These are phyloP conservation scores for Fusarium continuum DNA, from an alignment of 2,329 filamentous ascomycete genomes.

Conservation along the genomic window DNA sequence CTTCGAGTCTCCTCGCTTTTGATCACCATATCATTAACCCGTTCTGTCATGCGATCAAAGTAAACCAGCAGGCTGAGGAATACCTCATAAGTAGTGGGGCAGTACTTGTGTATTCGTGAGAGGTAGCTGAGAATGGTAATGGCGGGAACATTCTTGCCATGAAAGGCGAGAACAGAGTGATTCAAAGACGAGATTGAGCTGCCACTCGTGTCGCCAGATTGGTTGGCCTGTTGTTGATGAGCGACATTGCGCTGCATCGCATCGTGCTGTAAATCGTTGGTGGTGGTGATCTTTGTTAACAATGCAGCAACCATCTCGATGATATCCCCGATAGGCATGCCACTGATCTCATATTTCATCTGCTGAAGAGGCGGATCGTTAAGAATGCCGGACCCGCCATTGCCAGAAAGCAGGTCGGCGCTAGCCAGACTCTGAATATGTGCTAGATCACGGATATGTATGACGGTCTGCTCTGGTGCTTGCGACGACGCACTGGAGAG, in stretches of 20 bases:
- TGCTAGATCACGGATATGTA: slow-evolving; percentile 86
- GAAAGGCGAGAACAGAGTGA: slow-evolving; percentile 86
- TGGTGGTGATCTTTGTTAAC: slow-evolving; percentile 95
- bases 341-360: slow-evolving; percentile 90
- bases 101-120: slow-evolving; percentile 97
- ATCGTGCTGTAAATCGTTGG: slow-evolving; percentile 94
- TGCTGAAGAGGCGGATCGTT: slow-evolving; percentile 62
- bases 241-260: slow-evolving; percentile 78
- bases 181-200: slow-evolving; percentile 69
- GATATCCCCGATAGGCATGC: slow-evolving; percentile 95
- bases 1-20: slow-evolving; percentile 67
- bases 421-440: slow-evolving; percentile 91
- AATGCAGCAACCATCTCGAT: slow-evolving; percentile 99
- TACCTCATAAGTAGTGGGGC: slow-evolving; percentile 97
- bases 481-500: slow-evolving; percentile 40
- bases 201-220: slow-evolving; percentile 54
- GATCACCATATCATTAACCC: slow-evolving; percentile 84
- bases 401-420: slow-evolving; percentile 72
- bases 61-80: slow-evolving; percentile 95
- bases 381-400: slow-evolving; percentile 56
- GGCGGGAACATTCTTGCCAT: slow-evolving; percentile 96
- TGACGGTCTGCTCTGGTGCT: slow-evolving; percentile 58
- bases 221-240: slow-evolving; percentile 65
- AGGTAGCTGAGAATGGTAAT: slow-evolving; percentile 98
- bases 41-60: slow-evolving; percentile 98